Evolutionary conservation across 1,284 basidiomycete species (phyloP).

Genomic region (Earliella scabrosa): DNA sequence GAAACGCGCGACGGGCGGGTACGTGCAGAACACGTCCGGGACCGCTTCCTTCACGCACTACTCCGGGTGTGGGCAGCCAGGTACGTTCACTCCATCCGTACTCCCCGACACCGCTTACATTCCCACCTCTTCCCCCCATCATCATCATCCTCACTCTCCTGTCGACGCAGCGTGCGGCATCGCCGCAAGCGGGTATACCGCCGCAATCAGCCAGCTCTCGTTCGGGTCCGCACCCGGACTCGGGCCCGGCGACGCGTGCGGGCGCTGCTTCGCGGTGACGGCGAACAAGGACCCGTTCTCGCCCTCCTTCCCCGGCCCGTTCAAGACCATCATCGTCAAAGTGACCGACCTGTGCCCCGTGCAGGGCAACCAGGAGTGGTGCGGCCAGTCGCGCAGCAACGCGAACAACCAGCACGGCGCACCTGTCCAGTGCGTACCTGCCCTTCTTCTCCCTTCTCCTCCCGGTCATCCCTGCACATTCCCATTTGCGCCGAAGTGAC

Average conservation of each 20-base stretch:
- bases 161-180: constrained; percentile 52
- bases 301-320: constrained; percentile 53
- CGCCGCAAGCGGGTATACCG: constrained; percentile 53
- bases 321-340: constrained; percentile 58
- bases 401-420: constrained; percentile 47
- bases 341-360: constrained; percentile 56
- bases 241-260: constrained; percentile 63
- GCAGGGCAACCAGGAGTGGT: constrained; percentile 56
- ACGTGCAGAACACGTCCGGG: constrained; percentile 54
- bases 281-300: constrained; percentile 57
- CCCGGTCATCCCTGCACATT: too few relatives aligned
- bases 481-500: neutral
- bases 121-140: neutral
- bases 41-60: constrained; percentile 60
- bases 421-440: constrained; percentile 53
- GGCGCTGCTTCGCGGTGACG: constrained; percentile 59
- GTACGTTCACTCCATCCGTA: constrained; percentile 30
- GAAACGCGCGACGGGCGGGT: constrained; percentile 48
- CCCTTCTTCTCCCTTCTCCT: too few relatives aligned
- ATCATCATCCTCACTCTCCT: neutral
- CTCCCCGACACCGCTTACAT: neutral
- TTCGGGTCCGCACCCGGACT: constrained; percentile 54
- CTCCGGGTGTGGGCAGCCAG: constrained; percentile 50
- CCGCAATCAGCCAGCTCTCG: constrained; percentile 58
- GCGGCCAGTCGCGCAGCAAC: constrained; percentile 50